Conservation (phyloP, 768 basidiomycete species). For the Termitomyces sp. region DNA sequence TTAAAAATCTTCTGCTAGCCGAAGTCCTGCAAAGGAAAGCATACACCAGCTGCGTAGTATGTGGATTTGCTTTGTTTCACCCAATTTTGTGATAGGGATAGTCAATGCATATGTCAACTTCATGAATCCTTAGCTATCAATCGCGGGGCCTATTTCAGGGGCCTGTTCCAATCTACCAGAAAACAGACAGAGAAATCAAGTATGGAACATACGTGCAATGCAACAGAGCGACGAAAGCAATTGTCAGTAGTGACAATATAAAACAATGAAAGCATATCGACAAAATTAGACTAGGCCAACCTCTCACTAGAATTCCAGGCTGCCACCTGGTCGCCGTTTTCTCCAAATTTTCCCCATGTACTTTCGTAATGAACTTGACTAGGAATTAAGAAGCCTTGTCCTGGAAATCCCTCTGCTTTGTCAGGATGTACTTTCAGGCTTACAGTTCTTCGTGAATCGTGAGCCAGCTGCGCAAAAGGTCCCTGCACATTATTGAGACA, state of each 20-base stretch:
- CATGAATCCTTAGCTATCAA: too few species aligned
- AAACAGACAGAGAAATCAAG: too few species aligned
- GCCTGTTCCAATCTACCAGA: not conserved
- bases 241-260: not conserved
- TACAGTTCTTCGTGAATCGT: constrained; percentile 20
- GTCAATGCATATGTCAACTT: too few species aligned
- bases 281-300: not conserved
- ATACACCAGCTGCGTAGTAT: too few species aligned
- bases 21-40: too few species aligned
- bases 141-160: too few species aligned
- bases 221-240: constrained; percentile 11
- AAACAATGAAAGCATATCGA: not conserved
- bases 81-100: too few species aligned
- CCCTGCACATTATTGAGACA: constrained; percentile 9
- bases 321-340: constrained; percentile 3
- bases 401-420: constrained; percentile 9
- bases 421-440: constrained; percentile 17
- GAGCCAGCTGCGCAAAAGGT: constrained; percentile 13
- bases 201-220: not conserved
- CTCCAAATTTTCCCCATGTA: constrained; percentile 3
- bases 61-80: too few species aligned
- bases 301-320: constrained; percentile 4
- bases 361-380: not conserved
- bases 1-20: too few species aligned
- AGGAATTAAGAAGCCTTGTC: constrained; percentile 11